Conservation (phyloP, 176 grass and related monocot genomes). For the Typha latifolia region DNA sequence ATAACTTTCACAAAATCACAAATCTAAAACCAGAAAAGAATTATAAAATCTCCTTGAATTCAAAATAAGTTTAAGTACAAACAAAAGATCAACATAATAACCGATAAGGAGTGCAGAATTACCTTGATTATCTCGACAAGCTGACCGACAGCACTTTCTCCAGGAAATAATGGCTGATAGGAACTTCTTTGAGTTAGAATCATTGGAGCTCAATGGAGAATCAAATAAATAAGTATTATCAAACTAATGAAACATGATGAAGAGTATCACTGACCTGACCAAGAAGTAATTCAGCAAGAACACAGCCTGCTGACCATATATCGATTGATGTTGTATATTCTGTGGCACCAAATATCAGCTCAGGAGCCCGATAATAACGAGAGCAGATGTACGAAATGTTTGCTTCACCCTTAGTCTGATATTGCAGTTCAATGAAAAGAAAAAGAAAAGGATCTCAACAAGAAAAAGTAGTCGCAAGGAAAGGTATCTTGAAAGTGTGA, state of each 20-base stretch:
- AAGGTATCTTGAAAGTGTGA: too few species aligned
- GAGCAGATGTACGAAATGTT: conserved; percentile 19
- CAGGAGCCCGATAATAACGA: conserved; percentile 17
- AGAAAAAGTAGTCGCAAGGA: too few species aligned
- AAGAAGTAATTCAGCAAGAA: conserved; percentile 21
- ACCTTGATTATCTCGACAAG: conserved; percentile 24
- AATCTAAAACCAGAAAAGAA: too few species aligned
- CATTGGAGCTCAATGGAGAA: not conserved
- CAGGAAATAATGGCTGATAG: conserved; percentile 17
- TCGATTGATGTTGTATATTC: conserved; percentile 17
- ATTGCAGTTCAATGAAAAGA: not conserved
- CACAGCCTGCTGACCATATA: conserved; percentile 23
- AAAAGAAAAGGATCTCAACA: not conserved
- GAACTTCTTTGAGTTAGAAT: not conserved
- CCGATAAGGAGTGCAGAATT: not conserved
- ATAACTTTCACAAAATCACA: too few species aligned
- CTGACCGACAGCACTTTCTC: conserved; percentile 20
- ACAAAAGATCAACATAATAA: not conserved
- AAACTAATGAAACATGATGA: not conserved
- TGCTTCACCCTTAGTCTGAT: conserved; percentile 13
- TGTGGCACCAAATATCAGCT: conserved; percentile 17
- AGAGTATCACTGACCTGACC: conserved; percentile 2
- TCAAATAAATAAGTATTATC: not conserved
- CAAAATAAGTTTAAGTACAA: too few species aligned
- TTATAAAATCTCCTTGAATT: too few species aligned